Evolutionary conservation across 1,284 basidiomycete genomes (phyloP), one percentile per base, ranked within the genome.

Genomic region (Leccinum pallidistipes): DNA sequence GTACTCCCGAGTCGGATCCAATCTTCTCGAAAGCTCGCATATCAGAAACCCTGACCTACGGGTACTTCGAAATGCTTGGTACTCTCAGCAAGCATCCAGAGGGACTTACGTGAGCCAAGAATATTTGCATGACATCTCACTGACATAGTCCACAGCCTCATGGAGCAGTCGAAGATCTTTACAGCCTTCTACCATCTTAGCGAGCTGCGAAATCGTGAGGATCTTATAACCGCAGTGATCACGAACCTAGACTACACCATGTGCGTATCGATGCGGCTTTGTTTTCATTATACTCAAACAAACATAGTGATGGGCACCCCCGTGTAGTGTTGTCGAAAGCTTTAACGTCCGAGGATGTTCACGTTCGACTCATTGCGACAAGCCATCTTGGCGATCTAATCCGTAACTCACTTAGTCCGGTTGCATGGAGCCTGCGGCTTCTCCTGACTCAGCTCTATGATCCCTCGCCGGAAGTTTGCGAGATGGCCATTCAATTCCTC

Each of bases 61-160:
- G 96, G 0, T 99, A 99, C 75, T 88, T 99, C 65, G 95, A 98
- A 71, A 95, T 99, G 90, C 82, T 99, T 2, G 96, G 96, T 3
- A 89, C 87, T 1, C 79, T 99, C 49, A 97, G 93, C 76, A 93
- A 90, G 69, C 86, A 90, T 63, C 83, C 87, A 32, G 93, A 97
- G 57, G 97, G 97, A 12, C 85, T 97, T 29, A 91, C 94, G 94
- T 95, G 73, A 64, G 91, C 80, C n/a, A 31, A n/a, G 18, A 34
- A 56, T 21, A n/a, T 34, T 55, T 55, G n/a, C 56, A 57, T 32
- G 36, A n/a, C 24, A 16, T 11, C 57, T 57, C 60, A 32, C 21
- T 56, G 3, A 72, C 40, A 27, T 38, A 54, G 59, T 32, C 8
- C 16, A 7, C 67, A 96, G 94, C 53, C 77, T 99, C 18, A 78